These are phyloP conservation scores for Hanseniaspora taiwanica DNA, from an alignment of 805 yeast genomes.

Conservation along the genomic window DNA sequence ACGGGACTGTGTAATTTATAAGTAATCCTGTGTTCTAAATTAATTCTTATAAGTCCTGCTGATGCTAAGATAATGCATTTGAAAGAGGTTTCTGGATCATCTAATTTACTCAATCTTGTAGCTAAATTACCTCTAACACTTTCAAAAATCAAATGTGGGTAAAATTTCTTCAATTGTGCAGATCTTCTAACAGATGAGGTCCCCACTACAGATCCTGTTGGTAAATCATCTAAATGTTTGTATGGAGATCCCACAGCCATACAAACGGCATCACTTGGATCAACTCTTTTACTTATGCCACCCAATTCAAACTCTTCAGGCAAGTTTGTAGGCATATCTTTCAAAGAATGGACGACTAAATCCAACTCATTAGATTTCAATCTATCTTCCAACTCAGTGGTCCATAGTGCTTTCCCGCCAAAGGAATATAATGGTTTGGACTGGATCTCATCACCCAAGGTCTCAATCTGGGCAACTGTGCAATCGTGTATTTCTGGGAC, in stretches of 20 bases:
- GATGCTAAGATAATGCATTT: constrained; percentile 78
- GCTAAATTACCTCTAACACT: constrained; percentile 76
- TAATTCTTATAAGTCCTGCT: constrained; percentile 75
- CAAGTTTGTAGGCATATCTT: constrained; percentile 81
- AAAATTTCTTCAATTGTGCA: constrained; percentile 71
- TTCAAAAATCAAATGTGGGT: constrained; percentile 67
- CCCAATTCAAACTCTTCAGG: constrained; percentile 88
- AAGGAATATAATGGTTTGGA: constrained; percentile 80
- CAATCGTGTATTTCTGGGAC: constrained; percentile 52
- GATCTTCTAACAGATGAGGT: constrained; percentile 90
- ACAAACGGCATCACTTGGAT: constrained; percentile 85
- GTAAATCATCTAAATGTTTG: constrained; percentile 57
- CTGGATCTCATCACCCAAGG: constrained; percentile 84
- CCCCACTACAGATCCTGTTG: constrained; percentile 78
- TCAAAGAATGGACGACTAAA: constrained; percentile 83
- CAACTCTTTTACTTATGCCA: constrained; percentile 74
- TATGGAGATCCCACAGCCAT: constrained; percentile 57
- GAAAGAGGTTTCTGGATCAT: constrained; percentile 49
- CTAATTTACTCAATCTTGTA: constrained; percentile 73
- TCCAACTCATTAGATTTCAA: constrained; percentile 62
- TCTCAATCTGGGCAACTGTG: constrained; percentile 65
- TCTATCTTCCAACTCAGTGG: constrained; percentile 80
- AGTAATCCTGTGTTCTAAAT: constrained; percentile 64
- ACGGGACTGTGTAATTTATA: constrained; percentile 54
- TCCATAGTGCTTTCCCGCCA: constrained; percentile 96